Conservation (phyloP, 331 rosid genomes). For the Malus hybrid region DNA sequence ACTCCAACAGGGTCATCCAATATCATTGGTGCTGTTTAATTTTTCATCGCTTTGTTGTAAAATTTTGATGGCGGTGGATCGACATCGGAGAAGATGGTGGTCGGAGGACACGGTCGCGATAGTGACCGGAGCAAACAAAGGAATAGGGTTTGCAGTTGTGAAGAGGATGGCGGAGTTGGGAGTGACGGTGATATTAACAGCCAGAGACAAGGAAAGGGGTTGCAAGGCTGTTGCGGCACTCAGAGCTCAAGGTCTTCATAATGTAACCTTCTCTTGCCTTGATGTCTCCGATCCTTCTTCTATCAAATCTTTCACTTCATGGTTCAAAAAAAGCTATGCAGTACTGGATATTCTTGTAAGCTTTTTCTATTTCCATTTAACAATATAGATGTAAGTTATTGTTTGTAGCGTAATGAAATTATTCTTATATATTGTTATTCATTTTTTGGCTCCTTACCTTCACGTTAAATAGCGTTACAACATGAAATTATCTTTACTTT, state of each 20-base stretch:
- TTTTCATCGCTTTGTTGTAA: too few relatives aligned
- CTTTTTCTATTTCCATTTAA: neutral
- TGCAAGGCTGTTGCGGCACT: slow-evolving; percentile 37
- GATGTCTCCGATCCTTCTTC: slow-evolving; percentile 71
- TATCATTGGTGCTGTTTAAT: too few relatives aligned
- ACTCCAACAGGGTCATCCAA: too few relatives aligned
- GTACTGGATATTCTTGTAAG: slow-evolving; percentile 67
- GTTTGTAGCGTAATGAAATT: too few relatives aligned
- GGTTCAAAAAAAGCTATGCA: slow-evolving; percentile 41
- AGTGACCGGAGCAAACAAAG: slow-evolving; percentile 90
- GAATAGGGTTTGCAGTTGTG: slow-evolving; percentile 78
- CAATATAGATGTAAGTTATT: too few relatives aligned
- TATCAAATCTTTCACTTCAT: slow-evolving; percentile 40
- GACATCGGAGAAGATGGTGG: slow-evolving; percentile 58
- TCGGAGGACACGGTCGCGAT: slow-evolving; percentile 61
- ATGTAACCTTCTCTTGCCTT: slow-evolving; percentile 39
- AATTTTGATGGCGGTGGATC: neutral
- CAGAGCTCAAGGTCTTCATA: slow-evolving; percentile 24
- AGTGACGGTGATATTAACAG: slow-evolving; percentile 57
- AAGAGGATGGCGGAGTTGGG: slow-evolving; percentile 61
- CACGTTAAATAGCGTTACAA: too few relatives aligned
- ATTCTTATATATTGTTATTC: too few relatives aligned
- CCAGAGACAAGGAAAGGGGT: slow-evolving; percentile 58
- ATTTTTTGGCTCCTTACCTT: too few relatives aligned
- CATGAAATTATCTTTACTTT: too few relatives aligned